A percentile compares a stretch with the other conserved stretches of the same genome.
These are phyloP conservation scores for Erysimum cheiri DNA, from an alignment of 441 rosid genomes.

Conservation along the genomic window DNA sequence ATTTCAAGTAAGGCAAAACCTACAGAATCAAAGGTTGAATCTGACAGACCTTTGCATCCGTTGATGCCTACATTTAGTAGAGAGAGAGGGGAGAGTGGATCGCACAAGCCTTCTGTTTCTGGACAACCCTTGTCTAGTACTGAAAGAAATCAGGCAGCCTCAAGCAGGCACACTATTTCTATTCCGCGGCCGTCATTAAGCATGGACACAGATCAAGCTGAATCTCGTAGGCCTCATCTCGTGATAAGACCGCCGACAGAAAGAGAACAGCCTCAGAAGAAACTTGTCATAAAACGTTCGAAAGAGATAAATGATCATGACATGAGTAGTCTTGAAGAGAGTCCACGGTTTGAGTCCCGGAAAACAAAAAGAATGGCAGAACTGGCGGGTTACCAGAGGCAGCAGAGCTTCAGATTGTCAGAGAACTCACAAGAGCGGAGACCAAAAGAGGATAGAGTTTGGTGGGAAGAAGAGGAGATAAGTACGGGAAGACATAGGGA, in stretches of 20 bases:
- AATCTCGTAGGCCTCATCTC: constrained; percentile 65
- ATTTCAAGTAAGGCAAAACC: constrained; percentile 75
- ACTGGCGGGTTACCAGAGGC: constrained; percentile 71
- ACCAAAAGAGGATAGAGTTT: constrained; percentile 65
- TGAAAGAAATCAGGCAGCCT: constrained; percentile 67
- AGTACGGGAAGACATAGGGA: constrained; percentile 66
- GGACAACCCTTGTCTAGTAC: constrained; percentile 69
- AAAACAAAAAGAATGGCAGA: constrained; percentile 90
- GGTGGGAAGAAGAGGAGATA: constrained; percentile 89
- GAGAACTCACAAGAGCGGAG: constrained; percentile 64
- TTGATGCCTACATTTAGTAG: constrained; percentile 62
- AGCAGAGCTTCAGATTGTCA: constrained; percentile 47
- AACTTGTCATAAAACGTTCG: constrained; percentile 78
- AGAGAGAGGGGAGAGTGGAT: constrained; percentile 67
- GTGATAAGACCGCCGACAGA: constrained; percentile 88
- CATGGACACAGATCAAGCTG: constrained; percentile 59
- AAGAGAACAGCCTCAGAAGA: constrained; percentile 73
- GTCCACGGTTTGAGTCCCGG: constrained; percentile 65
- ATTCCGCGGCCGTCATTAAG: constrained; percentile 57
- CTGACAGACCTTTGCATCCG: constrained; percentile 59
- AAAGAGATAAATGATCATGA: constrained; percentile 81
- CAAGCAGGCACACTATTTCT: constrained; percentile 65
- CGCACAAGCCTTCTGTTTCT: constrained; percentile 68
- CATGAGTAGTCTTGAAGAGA: constrained; percentile 75
- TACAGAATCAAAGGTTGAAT: constrained; percentile 55